Percentiles rank a stretch among this genome's conserved stretches.
Conservation (phyloP, 75 land plant species). For the Cunninghamia lanceolata region DNA sequence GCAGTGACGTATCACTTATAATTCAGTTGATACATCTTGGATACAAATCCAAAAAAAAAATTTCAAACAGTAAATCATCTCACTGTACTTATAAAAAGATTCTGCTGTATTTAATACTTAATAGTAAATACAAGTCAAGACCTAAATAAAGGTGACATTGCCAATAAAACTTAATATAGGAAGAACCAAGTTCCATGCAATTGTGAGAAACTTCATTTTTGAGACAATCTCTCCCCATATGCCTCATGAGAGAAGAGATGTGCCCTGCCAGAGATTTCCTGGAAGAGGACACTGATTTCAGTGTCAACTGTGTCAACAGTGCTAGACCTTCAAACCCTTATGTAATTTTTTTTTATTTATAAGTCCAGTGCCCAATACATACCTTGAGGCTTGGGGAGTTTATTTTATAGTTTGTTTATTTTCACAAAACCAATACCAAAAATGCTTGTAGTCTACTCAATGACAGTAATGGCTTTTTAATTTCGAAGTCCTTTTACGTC, state of each 20-base stretch:
- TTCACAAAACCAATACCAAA: neutral
- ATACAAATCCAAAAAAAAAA: too few relatives aligned
- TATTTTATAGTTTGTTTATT: too few relatives aligned
- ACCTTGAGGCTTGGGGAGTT: too few relatives aligned
- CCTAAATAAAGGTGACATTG: neutral
- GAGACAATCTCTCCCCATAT: neutral
- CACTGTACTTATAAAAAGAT: too few relatives aligned
- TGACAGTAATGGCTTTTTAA: neutral
- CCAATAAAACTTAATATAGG: neutral
- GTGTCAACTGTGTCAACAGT: neutral
- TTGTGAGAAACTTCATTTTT: neutral
- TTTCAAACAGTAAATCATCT: too few relatives aligned
- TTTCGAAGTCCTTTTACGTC: neutral
- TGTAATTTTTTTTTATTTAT: neutral
- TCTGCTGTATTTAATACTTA: neutral
- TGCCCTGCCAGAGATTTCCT: neutral
- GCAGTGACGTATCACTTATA: too few relatives aligned
- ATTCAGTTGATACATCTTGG: too few relatives aligned
- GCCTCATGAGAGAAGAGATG: neutral
- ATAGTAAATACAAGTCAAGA: neutral
- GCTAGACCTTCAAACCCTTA: neutral
- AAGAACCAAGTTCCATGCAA: neutral
- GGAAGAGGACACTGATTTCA: neutral
- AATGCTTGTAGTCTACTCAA: neutral
- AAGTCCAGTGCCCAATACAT: neutral